Base-by-base conservation (phyloP, 306 rosid species). In the Elaeagnus macrophylla region DNA sequence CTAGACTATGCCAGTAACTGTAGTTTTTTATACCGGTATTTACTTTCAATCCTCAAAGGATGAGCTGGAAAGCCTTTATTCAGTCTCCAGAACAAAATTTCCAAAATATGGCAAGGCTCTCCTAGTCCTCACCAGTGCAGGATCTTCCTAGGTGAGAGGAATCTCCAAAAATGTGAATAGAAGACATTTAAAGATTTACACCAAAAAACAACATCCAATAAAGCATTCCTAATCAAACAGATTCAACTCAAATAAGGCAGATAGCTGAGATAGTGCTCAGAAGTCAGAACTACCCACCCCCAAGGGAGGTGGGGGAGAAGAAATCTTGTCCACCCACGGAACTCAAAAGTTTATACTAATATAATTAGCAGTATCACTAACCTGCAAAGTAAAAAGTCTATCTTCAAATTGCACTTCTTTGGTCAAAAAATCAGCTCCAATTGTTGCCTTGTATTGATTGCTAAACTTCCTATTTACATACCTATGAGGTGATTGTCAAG, bases 381-480 rank as follows among this genome's bases (percentile, higher is more conserved):
- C 99, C 96, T 91, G 99, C 59, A 91, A 67, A 61, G 99, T 91
- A 84, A 91, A 91, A 60, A 91, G 96, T 77, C 99, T 91, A 71
- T 91, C 99, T 73, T 91, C 99, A 8, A 87, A 87, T 53, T 91
- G 99, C 81, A 91, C 96, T 72, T 91, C 99, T 52, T 91, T 91
- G 13, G 99, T 91, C 74, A 91, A 72, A 59, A 91, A 91, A 52
- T 87, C 99, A 3, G 99, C 99, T 75, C 99, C 99, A 55, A 91
- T 91, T 35, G 99, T 91, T 20, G 99, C 96, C 76, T 91, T 91
- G 78, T 87, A 91, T 66, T 91, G 99, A 73, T 91, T 91, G 71
- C 99, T 93, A 65, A 93, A 93, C 85, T 87, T 93, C 82, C 81
- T 82, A 74, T 87, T 93, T 67, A 93, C 99, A 72, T 93, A 91